These are phyloP conservation scores for Solanum medicagineum DNA, from an alignment of 257 asterid species.

Conservation along the genomic window DNA sequence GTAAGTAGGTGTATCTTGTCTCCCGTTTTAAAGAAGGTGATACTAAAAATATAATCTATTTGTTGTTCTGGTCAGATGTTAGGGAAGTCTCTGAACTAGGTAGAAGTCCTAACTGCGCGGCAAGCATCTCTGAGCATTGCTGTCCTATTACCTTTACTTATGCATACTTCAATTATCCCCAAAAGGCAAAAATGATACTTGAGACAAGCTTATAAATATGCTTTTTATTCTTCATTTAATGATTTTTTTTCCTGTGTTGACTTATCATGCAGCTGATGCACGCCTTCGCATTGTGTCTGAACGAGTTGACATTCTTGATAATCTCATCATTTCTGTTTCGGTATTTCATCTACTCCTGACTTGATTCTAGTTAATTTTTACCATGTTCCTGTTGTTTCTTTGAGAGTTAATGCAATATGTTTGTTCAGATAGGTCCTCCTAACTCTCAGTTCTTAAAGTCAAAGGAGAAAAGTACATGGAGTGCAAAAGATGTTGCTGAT, in stretches of 20 bases:
- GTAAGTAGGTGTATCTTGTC: conserved; percentile 33
- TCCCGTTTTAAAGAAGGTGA: not conserved
- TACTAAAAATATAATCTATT: not conserved
- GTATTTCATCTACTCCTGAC: conserved; percentile 26
- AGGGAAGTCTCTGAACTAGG: not conserved
- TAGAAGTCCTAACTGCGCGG: not conserved
- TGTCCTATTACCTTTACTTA: not conserved
- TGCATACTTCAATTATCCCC: not conserved
- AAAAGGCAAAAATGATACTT: not conserved
- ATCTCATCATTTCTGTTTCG: conserved; percentile 81
- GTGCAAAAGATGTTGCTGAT: conserved; percentile 82
- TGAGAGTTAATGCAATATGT: conserved; percentile 7
- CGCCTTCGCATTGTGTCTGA: conserved; percentile 99
- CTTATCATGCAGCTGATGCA: conserved; percentile 75
- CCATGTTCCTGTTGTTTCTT: not conserved
- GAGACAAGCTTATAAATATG: not conserved
- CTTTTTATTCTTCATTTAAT: conserved; percentile 1
- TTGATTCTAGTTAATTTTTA: not conserved
- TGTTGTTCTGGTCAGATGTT: not conserved
- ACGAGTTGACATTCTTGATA: conserved; percentile 81
- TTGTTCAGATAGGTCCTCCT: conserved; percentile 89
- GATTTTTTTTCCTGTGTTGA: conserved; percentile 1
- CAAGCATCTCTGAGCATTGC: not conserved
- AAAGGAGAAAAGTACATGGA: conserved; percentile 70
- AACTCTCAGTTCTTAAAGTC: conserved; percentile 68